Percentiles rank a stretch among this genome's conserved stretches.
Conservation (phyloP, 148 eudicot genomes). For the Limonium bicolor region DNA sequence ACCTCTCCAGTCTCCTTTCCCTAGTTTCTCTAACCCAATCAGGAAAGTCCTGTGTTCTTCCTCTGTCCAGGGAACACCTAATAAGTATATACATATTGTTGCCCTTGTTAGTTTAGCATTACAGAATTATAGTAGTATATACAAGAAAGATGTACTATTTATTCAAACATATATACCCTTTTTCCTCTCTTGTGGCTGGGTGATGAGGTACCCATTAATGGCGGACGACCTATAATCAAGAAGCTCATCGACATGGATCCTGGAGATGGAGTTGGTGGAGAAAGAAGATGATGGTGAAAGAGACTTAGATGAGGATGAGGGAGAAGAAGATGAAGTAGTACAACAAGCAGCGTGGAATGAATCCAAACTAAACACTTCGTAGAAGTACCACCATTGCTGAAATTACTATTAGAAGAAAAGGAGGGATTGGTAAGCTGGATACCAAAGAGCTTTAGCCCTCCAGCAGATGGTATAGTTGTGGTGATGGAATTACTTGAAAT, state of each 20-base stretch:
- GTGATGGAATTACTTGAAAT: constrained; percentile 1
- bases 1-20: constrained; percentile 63
- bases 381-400: constrained; percentile 6
- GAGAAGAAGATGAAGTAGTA: constrained; percentile 13
- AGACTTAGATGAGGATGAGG: constrained; percentile 21
- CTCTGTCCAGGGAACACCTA: constrained; percentile 52
- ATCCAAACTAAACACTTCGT: constrained; percentile 37
- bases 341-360: constrained; percentile 32
- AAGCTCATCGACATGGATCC: constrained; percentile 10
- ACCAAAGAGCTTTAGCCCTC: constrained; percentile 33
- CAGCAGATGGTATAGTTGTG: background rate
- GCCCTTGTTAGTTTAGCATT: background rate
- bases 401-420: constrained; percentile 9
- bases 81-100: background rate
- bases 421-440: constrained; percentile 26
- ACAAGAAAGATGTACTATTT: background rate
- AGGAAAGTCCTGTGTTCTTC: constrained; percentile 41
- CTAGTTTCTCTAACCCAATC: constrained; percentile 37
- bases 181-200: constrained; percentile 25
- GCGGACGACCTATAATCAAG: constrained; percentile 11
- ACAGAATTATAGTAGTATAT: background rate
- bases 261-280: background rate
- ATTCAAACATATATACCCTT: constrained; percentile 17
- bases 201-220: constrained; percentile 17
- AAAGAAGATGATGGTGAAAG: constrained; percentile 1